Evolutionary conservation across 73 alveolate genomes (phyloP).

Genomic region (Tetrahymena thermophila): DNA sequence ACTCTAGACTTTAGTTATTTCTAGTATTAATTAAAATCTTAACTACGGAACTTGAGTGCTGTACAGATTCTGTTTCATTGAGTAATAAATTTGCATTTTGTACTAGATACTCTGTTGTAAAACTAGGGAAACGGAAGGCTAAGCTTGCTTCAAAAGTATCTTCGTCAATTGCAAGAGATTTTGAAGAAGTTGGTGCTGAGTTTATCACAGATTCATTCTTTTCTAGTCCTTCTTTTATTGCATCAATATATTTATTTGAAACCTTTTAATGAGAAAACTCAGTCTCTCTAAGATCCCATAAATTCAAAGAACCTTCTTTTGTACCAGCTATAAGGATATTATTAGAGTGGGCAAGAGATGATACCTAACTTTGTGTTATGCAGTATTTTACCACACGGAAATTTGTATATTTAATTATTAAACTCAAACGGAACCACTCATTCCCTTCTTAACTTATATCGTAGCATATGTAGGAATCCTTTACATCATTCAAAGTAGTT

Average conservation of each 20-base stretch:
- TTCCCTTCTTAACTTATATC: background rate
- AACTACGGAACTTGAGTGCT: background rate
- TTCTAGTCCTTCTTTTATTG: background rate
- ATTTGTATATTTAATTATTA: background rate
- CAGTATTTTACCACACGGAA: background rate
- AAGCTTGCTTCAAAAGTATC: background rate
- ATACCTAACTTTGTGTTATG: background rate
- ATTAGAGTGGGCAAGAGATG: background rate
- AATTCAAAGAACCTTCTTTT: background rate
- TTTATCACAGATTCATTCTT: background rate
- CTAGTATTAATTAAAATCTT: background rate
- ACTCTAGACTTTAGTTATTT: background rate
- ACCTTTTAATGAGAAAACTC: background rate
- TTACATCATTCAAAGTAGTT: background rate
- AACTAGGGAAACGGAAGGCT: background rate
- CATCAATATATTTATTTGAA: background rate
- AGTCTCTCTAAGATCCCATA: background rate
- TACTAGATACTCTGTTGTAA: background rate
- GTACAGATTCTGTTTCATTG: background rate
- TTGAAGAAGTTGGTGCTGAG: background rate
- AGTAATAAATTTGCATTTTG: background rate
- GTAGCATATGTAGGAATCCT: background rate
- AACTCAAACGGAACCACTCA: background rate
- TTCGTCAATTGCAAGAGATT: background rate
- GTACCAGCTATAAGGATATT: background rate